Conservation (phyloP, 2,329 filamentous ascomycete species). For the Talaromyces sp. region DNA sequence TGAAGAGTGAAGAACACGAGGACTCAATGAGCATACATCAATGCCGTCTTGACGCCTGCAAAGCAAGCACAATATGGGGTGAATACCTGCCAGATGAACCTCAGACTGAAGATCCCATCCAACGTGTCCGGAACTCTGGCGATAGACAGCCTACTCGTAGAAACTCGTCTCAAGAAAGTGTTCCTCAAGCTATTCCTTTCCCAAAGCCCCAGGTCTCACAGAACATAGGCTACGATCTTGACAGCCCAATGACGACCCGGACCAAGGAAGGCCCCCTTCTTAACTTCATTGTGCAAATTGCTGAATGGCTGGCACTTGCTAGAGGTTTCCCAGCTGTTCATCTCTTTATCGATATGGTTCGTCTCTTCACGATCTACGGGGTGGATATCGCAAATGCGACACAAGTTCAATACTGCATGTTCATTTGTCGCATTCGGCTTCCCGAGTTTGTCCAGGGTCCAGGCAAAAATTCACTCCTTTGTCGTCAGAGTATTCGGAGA, state of each 20-base stretch:
- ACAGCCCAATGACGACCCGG: too few relatives aligned
- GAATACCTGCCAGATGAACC: too few relatives aligned
- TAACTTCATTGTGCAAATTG: constrained; percentile 26
- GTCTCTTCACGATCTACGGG: constrained; percentile 22
- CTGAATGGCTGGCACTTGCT: constrained; percentile 30
- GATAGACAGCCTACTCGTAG: too few relatives aligned
- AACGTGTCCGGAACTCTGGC: neutral
- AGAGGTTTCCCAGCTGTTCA: constrained; percentile 31
- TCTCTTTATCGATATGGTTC: constrained; percentile 31
- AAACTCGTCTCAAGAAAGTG: too few relatives aligned
- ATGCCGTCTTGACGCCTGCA: neutral
- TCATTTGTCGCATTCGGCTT: neutral
- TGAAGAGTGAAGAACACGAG: neutral
- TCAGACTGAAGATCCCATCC: neutral
- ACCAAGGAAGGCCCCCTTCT: neutral
- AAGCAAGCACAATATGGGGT: too few relatives aligned
- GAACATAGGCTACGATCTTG: neutral
- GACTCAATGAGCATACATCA: neutral
- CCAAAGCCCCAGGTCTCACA: neutral
- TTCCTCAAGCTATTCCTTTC: too few relatives aligned
- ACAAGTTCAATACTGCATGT: constrained; percentile 3
- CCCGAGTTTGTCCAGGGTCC: too few relatives aligned
- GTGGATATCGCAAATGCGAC: constrained; percentile 2
- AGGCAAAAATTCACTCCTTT: neutral
- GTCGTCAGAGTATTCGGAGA: too few relatives aligned